Base-by-base conservation (phyloP, 2,329 filamentous ascomycete species). In the Tolypocladium inflatum region DNA sequence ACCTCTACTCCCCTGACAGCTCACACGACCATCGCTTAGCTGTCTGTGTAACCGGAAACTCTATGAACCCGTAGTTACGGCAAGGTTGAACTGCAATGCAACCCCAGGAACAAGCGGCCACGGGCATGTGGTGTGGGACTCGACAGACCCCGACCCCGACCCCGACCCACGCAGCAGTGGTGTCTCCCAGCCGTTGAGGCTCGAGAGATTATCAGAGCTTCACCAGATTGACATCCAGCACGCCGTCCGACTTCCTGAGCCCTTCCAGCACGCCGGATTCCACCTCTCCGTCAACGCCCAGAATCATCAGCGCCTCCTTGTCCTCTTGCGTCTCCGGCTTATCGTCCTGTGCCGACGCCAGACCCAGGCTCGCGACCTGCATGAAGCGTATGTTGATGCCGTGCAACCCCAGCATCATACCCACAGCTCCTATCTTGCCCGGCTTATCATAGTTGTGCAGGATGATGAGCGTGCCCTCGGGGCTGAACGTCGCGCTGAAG, bases 371-470 rank as follows among this genome's bases (percentile, higher is more conserved):
- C 3, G 80, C 81, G 2, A 92, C 89, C 67, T 83, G 86, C 90
- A 93, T 94, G 68, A 87, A 91, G 52, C 81, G 82, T 69, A 93
- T 90, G 66, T 94, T 94, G 56, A 94, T 84, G 0, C 83, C 84
- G 42, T 87, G 81, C 42, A 78, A 79, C 0, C 89, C 90, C 33
- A 93, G 74, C 55, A 85, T 79, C 59, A 80, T 85, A 1, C 90
- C 90, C 3, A 94, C 89, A 42, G 85, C 84, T 2, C 90, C 90
- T 68, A 94, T 93, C 77, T 91, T 92, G 13, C 90, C 90, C 0
- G 88, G 88, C 62, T 86, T 81, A 67, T 94, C 89, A 66, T 89
- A 91, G 73, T 93, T 93, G 67, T 90, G 83, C 65, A 90, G 82
- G 59, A 93, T 87, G n/a, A 92, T 76, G 59, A 93, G 70, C 0